Evolutionary conservation across 2,329 filamentous ascomycete species (phyloP).

Genomic region (Exophiala dermatitidis): DNA sequence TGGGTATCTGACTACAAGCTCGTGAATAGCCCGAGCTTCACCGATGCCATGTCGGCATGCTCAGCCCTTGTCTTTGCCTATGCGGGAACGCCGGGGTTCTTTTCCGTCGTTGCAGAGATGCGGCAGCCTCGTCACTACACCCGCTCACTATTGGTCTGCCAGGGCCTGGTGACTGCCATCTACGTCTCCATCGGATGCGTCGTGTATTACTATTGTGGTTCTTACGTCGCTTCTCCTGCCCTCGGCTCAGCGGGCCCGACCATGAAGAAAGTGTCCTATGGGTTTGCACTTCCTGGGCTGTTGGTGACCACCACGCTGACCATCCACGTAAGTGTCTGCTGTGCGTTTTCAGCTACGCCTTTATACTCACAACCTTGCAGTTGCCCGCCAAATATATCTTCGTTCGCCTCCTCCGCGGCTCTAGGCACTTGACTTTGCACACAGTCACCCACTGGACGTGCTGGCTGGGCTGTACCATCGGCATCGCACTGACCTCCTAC

Average conservation of each 20-base stretch:
- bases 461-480: conserved; percentile 43
- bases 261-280: conserved; percentile 43
- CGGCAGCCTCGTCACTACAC: conserved; percentile 31
- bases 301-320: conserved; percentile 26
- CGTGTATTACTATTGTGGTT: conserved; percentile 44
- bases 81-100: conserved; percentile 31
- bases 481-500: conserved; percentile 30
- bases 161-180: conserved; percentile 31
- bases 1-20: conserved; percentile 30
- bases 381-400: conserved; percentile 47
- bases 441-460: conserved; percentile 46
- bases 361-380: too few relatives aligned
- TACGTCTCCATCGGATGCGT: conserved; percentile 37
- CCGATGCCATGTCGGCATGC: conserved; percentile 29
- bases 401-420: conserved; percentile 48
- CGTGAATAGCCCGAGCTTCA: conserved; percentile 27
- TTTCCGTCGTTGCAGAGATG: conserved; percentile 38
- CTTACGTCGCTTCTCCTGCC: conserved; percentile 42
- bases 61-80: conserved; percentile 31
- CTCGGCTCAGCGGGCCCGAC: conserved; percentile 37
- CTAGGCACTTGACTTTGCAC: conserved; percentile 47
- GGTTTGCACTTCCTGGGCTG: conserved; percentile 33
- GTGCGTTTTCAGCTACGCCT: too few relatives aligned
- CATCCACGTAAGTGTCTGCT: conserved; percentile 31
- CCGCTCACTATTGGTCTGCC: conserved; percentile 32